These are phyloP conservation scores for Cladorrhinum sp. DNA, from an alignment of 2,329 filamentous ascomycete species.

Conservation along the genomic window DNA sequence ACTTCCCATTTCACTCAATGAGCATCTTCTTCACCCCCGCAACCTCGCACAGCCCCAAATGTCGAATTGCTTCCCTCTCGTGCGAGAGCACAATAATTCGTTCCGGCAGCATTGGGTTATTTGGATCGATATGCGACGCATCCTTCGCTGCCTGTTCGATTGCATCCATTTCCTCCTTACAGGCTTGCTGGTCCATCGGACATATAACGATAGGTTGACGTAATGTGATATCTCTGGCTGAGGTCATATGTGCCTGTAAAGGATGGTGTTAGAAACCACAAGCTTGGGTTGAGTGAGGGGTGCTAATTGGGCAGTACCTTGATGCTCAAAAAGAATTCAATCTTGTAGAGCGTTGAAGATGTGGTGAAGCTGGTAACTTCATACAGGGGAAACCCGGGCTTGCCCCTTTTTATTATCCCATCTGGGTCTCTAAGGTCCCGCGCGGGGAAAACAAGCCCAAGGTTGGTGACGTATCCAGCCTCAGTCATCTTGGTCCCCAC, in stretches of 20 bases:
- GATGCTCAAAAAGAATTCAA: conserved; percentile 92
- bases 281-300: background rate
- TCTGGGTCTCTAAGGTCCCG: conserved; percentile 85
- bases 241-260: conserved; percentile 76
- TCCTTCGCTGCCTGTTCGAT: conserved; percentile 96
- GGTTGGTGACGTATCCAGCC: conserved; percentile 86
- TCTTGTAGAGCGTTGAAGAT: conserved; percentile 91
- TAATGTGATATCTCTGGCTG: conserved; percentile 81
- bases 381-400: conserved; percentile 85
- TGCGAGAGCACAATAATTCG: conserved; percentile 75
- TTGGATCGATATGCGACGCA: conserved; percentile 79
- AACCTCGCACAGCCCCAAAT: conserved; percentile 62
- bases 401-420: conserved; percentile 80
- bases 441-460: conserved; percentile 85
- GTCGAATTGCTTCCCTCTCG: conserved; percentile 63
- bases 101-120: conserved; percentile 90
- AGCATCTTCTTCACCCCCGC: conserved; percentile 63
- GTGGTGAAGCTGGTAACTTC: conserved; percentile 90
- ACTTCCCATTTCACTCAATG: conserved; percentile 52
- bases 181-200: conserved; percentile 89
- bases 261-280: background rate
- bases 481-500: conserved; percentile 86
- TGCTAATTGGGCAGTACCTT: conserved; percentile 60
- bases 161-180: conserved; percentile 97
- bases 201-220: conserved; percentile 95